Conservation (phyloP, 108 stramenopile species). For the Cyclotella kingstonii region DNA sequence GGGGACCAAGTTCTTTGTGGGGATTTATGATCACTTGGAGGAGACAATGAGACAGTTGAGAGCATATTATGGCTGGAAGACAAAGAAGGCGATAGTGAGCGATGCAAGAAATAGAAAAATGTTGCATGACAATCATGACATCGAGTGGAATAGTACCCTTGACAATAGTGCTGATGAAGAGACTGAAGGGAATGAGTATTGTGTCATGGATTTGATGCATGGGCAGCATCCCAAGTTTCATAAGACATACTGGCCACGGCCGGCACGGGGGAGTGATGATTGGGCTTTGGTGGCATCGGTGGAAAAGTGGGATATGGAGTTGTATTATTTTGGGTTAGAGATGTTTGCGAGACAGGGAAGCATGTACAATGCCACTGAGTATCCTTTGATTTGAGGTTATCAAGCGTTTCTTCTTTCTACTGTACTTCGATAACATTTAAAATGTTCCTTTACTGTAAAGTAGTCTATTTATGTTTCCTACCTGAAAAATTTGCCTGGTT, state of each 20-base stretch:
- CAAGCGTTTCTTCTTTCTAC: not conserved
- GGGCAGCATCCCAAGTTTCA: slow-evolving; percentile 9
- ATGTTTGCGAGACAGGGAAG: slow-evolving; percentile 13
- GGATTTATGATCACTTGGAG: slow-evolving; percentile 18
- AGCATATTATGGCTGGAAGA: slow-evolving; percentile 18
- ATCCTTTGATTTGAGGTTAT: slow-evolving; percentile 6
- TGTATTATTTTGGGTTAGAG: slow-evolving; percentile 28
- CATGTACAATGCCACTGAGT: slow-evolving; percentile 7
- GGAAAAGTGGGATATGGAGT: slow-evolving; percentile 23
- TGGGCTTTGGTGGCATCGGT: slow-evolving; percentile 12
- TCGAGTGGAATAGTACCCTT: too few relatives aligned
- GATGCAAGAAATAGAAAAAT: too few relatives aligned
- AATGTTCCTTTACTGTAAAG: too few relatives aligned
- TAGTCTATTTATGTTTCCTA: too few relatives aligned
- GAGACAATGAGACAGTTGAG: slow-evolving; percentile 22
- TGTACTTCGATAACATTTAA: too few relatives aligned
- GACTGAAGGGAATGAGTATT: slow-evolving; percentile 9
- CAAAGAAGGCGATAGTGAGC: too few relatives aligned
- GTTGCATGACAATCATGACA: too few relatives aligned
- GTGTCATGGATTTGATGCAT: slow-evolving; percentile 9
- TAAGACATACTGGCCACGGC: not conserved
- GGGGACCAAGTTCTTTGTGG: slow-evolving; percentile 18
- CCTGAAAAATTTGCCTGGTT: too few relatives aligned
- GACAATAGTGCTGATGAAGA: too few relatives aligned
- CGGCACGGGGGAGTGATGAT: slow-evolving; percentile 10